phyloP scores from a whole-genome alignment of 2,329 filamentous ascomycete species.

The Botryotinia globosa region DNA sequence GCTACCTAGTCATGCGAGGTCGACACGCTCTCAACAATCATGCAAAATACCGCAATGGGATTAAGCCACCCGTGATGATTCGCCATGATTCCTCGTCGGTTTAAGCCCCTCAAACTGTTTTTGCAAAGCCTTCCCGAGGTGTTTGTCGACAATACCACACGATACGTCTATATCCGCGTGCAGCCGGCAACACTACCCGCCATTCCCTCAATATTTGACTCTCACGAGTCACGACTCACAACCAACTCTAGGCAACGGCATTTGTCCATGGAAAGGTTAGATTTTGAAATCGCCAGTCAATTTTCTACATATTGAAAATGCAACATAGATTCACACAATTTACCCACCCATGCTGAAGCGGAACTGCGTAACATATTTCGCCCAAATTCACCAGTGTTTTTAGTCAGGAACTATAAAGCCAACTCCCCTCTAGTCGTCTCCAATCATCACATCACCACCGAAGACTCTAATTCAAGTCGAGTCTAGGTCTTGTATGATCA shows the following conservation, averaged over 20 bases:
- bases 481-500: slow-evolving; percentile 4
- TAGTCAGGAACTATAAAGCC: slow-evolving; percentile 8
- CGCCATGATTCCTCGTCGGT: neutral
- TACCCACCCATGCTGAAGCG: neutral
- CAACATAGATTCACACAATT: neutral
- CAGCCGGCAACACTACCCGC: neutral
- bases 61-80: slow-evolving; percentile 1
- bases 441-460: neutral
- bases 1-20: slow-evolving; percentile 1
- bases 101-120: neutral
- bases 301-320: neutral
- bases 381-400: slow-evolving; percentile 1
- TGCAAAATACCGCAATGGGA: neutral
- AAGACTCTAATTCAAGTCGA: slow-evolving; percentile 7
- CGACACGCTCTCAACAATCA: neutral
- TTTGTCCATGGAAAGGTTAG: neutral
- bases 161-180: neutral
- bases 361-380: slow-evolving; percentile 10
- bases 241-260: neutral
- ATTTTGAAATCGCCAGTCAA: neutral
- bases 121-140: neutral
- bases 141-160: neutral
- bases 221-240: neutral
- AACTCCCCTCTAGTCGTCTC: neutral
- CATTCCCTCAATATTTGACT: neutral